Base-by-base conservation (phyloP, 352 stramenopile genomes). In the Phytopythium sindhum region DNA sequence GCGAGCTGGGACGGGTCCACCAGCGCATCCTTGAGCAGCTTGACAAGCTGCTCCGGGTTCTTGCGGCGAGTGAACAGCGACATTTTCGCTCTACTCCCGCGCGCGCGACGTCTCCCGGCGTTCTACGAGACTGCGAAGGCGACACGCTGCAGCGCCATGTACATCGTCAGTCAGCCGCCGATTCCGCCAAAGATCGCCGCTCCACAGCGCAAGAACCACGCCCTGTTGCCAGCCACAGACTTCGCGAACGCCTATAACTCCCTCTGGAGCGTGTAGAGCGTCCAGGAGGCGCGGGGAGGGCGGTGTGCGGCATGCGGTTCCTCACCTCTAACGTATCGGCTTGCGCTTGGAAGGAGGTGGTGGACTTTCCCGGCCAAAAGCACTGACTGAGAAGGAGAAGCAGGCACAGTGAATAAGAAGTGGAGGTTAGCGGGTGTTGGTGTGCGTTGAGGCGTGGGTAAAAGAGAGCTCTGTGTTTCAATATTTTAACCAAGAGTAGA, bases 1-100 rank as follows among this genome's bases (percentile, higher is more conserved):
- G 74, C 68, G 19, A 79, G 61, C 28, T 64, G 59, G 24, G 64
- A 77, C 1, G 85, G 85, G 51, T 80, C 82, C 47, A 70, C 71
- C 37, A 92, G 68, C 64, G 81, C 81, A 52, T 94, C 85, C 48
- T 85, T 90, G 41, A 94, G 72, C 61, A 90, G 78, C 78, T 91
- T 92, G 44, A 89, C 81, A 26, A 94, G 77, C 68, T 94, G 84
- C 45, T 94, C 83, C 0, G 85, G 82, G 68, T 73, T 94, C 75
- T 92, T 94, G 53, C 82, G 83, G 60, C 80, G 80, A 48, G 79
- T 77, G 66, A 94, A 90, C 57, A 90, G 78, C 57, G 81, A 88
- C 81, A 90, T 90, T 15, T 54, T 29, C 3, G 47, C 37, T 37
- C 35, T 17, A 6, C 14, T 31, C 11, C 47, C n/a, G 14, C 2